These are phyloP conservation scores for Brachypodium distachyon DNA, from an alignment of 202 grass and related monocot genomes.

Conservation along the genomic window DNA sequence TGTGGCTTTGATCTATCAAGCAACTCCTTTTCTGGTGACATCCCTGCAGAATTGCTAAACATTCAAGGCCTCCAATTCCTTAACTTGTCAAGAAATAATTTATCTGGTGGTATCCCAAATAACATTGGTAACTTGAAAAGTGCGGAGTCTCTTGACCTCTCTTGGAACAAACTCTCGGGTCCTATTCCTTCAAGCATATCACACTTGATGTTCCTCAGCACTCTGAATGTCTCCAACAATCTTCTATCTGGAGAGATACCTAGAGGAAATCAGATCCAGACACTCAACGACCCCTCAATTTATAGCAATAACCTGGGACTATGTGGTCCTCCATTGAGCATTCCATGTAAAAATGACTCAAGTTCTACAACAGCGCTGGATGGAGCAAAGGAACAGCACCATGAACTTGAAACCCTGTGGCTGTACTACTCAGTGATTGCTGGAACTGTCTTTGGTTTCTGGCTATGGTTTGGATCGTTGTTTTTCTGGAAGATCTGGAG, in stretches of 20 bases:
- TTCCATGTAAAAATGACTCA: background rate
- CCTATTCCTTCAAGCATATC: constrained; percentile 31
- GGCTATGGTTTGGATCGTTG: constrained; percentile 14
- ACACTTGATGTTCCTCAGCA: background rate
- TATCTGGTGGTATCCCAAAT: constrained; percentile 17
- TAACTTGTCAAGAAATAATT: constrained; percentile 37
- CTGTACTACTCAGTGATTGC: background rate
- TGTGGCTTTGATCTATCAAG: constrained; percentile 27
- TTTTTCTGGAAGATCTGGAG: constrained; percentile 13
- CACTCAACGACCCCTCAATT: constrained; percentile 20
- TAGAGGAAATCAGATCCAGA: constrained; percentile 19
- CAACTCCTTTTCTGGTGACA: constrained; percentile 19
- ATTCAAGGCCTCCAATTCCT: constrained; percentile 9
- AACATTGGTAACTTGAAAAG: constrained; percentile 18
- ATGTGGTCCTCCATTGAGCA: constrained; percentile 21
- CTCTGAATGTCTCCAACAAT: constrained; percentile 36
- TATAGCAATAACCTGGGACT: constrained; percentile 24
- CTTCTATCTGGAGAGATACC: constrained; percentile 31
- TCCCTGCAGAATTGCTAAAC: constrained; percentile 3
- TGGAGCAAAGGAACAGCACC: background rate
- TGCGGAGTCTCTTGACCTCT: constrained; percentile 31
- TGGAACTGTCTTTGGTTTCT: constrained; percentile 28
- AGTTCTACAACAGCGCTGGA: background rate
- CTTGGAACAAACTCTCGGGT: constrained; percentile 29
- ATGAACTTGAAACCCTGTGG: constrained; percentile 1